Base-by-base conservation (phyloP, 2,329 filamentous ascomycete genomes). In the Penicillium sp. region DNA sequence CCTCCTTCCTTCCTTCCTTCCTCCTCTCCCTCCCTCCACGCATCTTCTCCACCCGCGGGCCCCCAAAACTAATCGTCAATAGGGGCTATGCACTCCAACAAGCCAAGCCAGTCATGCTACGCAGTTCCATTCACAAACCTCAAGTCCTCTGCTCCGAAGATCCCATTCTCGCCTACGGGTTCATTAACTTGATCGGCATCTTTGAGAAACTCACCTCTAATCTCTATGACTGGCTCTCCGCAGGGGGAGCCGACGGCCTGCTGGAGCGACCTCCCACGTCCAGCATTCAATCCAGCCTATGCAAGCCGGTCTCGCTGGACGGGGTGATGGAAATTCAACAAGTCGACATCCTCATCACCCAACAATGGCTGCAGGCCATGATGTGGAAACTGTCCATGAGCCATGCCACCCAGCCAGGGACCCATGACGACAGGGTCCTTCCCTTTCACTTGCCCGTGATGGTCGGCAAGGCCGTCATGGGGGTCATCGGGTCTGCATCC, bases 341-440 rank as follows among this genome's bases (percentile, higher is more conserved):
- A 46, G 82, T 85, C 5, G 82, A 87, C 56, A 75, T 87, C 13
- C 73, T 84, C 38, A 78, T 84, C 45, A 86, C 82, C 2, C 84
- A 87, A 61, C 82, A 86, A 60, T 88, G 84, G 84, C 73, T 88
- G 1, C 76, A 82, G 37, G 77, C 83, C 0, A 84, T 86, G 70
- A 80, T 86, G 44, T 88, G 84, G 84, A 84, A 85, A 57, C 75
- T 84, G 2, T 84, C 83, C 4, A 84, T 86, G 49, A 83, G 83
- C 56, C 79, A 81, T 34, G 76, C 81, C 12, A 73, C 85, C 18
- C 83, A 81, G 29, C 81, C 78, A 29, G 75, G 75, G 3, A 74
- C 81, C 0, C 66, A 73, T 2, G 59, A 65, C 5, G 78, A 85
- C 48, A 75, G 76, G 45, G 77, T 80, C 40, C 74, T 84, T 51